Conservation (phyloP, 2,329 filamentous ascomycete genomes). For the Cordyceps sp. region DNA sequence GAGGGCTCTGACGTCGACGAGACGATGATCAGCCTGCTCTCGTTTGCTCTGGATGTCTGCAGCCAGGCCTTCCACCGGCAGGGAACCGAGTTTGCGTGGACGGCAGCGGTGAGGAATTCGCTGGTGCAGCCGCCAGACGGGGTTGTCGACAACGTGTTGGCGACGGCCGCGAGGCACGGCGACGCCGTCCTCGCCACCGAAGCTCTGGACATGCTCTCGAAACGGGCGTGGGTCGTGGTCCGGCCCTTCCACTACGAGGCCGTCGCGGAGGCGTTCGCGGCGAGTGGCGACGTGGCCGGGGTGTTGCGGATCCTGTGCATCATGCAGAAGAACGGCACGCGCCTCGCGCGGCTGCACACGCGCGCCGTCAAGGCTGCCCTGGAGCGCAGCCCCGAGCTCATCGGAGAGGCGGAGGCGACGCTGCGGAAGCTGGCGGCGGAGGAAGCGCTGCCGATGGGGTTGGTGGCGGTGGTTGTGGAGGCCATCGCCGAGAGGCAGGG, state of each 20-base stretch:
- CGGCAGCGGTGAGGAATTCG: slow-evolving; percentile 33
- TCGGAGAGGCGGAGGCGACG: slow-evolving; percentile 33
- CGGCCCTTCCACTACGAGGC: slow-evolving; percentile 64
- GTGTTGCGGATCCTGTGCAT: slow-evolving; percentile 56
- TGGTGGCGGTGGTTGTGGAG: slow-evolving; percentile 17
- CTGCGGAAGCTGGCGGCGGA: slow-evolving; percentile 31
- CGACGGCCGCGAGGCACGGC: slow-evolving; percentile 50
- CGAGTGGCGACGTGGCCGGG: slow-evolving; percentile 39
- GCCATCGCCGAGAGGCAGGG: slow-evolving; percentile 12
- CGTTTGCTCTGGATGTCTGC: slow-evolving; percentile 60
- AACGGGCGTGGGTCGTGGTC: slow-evolving; percentile 29
- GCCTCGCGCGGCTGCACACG: slow-evolving; percentile 40
- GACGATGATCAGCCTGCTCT: slow-evolving; percentile 40
- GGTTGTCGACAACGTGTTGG: slow-evolving; percentile 51
- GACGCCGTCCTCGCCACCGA: slow-evolving; percentile 54
- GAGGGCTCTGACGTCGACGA: slow-evolving; percentile 15
- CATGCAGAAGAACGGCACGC: slow-evolving; percentile 37
- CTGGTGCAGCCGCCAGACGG: slow-evolving; percentile 34
- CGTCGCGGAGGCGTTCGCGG: slow-evolving; percentile 54
- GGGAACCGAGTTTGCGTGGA: slow-evolving; percentile 58
- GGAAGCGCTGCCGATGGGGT: slow-evolving; percentile 14
- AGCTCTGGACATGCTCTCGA: slow-evolving; percentile 37
- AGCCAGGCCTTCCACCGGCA: slow-evolving; percentile 45
- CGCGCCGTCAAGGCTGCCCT: slow-evolving; percentile 44
- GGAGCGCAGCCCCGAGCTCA: slow-evolving; percentile 23